Conservation (phyloP, 148 eudicot genomes). For the Hydrangea macrophylla region DNA sequence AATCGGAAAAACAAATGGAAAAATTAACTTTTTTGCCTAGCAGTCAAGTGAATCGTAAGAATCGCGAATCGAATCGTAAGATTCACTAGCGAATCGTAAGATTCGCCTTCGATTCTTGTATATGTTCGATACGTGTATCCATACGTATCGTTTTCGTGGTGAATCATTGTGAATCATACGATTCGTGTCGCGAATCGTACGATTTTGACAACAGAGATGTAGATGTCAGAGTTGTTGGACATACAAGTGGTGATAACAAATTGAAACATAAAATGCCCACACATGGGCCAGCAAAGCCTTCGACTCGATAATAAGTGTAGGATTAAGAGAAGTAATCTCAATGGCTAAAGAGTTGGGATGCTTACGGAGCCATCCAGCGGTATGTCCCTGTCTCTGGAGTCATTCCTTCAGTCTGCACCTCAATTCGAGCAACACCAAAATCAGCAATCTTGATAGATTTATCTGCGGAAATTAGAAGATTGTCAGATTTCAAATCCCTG, state of each 20-base stretch:
- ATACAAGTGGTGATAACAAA: not conserved
- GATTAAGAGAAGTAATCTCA: not conserved
- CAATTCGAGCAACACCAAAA: conserved; percentile 98
- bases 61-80: too few species aligned
- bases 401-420: conserved; percentile 99
- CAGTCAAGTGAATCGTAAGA: too few species aligned
- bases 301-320: not conserved
- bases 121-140: too few species aligned
- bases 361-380: conserved; percentile 99
- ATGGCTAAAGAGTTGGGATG: conserved; percentile 1
- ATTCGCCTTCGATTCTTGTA: too few species aligned
- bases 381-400: conserved; percentile 99
- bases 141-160: too few species aligned
- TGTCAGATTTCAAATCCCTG: conserved; percentile 89
- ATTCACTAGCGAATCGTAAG: too few species aligned
- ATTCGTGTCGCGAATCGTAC: too few species aligned
- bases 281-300: not conserved
- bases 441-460: conserved; percentile 96
- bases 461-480: conserved; percentile 82
- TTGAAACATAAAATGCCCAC: not conserved
- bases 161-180: too few species aligned
- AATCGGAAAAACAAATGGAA: too few species aligned
- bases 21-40: too few species aligned
- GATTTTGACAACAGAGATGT: too few species aligned
- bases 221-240: not conserved